Conservation (phyloP, 2,329 filamentous ascomycete genomes). For the Escovopsis sp. region DNA sequence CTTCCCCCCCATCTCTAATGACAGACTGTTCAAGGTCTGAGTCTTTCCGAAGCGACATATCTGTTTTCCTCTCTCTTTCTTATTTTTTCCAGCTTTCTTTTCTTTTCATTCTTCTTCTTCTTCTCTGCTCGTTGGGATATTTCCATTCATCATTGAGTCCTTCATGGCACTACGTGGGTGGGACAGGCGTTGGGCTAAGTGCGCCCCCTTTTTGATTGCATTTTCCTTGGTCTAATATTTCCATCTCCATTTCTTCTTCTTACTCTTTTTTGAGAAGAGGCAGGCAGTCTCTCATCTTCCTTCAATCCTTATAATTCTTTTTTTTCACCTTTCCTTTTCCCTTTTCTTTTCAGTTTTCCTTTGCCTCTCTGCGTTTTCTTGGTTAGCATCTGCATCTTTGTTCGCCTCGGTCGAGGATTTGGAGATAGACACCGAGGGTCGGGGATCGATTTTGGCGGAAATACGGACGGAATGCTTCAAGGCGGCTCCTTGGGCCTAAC, state of each 20-base stretch:
- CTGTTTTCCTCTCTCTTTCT: constrained; percentile 15
- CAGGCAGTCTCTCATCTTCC: constrained; percentile 17
- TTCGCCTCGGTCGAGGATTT: constrained; percentile 13
- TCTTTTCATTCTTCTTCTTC: constrained; percentile 4
- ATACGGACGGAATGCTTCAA: constrained; percentile 13
- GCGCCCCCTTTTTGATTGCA: constrained; percentile 12
- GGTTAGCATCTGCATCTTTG: constrained; percentile 2
- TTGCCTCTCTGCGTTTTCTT: neutral
- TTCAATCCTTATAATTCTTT: constrained; percentile 4
- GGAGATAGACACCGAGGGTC: constrained; percentile 15
- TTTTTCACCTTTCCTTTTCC: too few relatives aligned
- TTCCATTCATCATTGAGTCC: constrained; percentile 1
- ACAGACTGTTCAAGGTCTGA: constrained; percentile 1
- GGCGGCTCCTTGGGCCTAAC: constrained; percentile 10
- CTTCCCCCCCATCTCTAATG: constrained; percentile 12
- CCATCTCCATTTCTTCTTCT: constrained; percentile 13
- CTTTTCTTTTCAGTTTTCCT: constrained; percentile 7
- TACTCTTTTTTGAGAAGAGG: constrained; percentile 23
- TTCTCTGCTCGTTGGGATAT: constrained; percentile 9
- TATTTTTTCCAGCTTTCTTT: constrained; percentile 11
- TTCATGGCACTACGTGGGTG: constrained; percentile 12
- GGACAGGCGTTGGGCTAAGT: constrained; percentile 15
- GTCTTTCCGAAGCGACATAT: constrained; percentile 8
- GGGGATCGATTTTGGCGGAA: constrained; percentile 10
- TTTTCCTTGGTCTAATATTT: constrained; percentile 11